phyloP scores from a whole-genome alignment of 2,329 filamentous ascomycete genomes.

The Fusarium sp. region DNA sequence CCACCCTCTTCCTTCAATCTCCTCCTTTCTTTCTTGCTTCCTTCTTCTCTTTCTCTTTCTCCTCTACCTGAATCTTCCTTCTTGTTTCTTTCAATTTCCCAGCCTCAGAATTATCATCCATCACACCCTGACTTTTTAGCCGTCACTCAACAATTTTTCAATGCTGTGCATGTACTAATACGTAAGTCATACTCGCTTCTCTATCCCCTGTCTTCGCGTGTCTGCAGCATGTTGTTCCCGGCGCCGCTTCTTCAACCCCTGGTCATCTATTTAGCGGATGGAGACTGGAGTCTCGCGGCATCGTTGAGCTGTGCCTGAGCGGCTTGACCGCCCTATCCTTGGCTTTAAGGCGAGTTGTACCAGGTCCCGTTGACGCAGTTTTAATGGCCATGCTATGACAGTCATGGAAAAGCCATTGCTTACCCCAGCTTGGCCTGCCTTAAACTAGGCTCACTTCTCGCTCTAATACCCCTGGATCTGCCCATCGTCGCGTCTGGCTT shows the following conservation, averaged over 20 bases:
- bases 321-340: conserved; percentile 41
- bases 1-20: conserved; percentile 17
- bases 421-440: conserved; percentile 32
- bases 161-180: conserved; percentile 36
- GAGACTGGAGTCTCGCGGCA: conserved; percentile 31
- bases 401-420: conserved; percentile 23
- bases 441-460: background rate
- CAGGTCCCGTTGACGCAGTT: conserved; percentile 11
- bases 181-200: conserved; percentile 36
- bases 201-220: conserved; percentile 40
- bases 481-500: conserved; percentile 39
- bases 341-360: conserved; percentile 15
- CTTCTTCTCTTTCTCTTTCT: no score
- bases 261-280: conserved; percentile 40
- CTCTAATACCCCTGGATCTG: conserved; percentile 42
- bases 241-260: conserved; percentile 31
- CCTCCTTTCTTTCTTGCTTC: conserved; percentile 2
- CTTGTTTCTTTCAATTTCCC: conserved; percentile 15
- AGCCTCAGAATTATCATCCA: conserved; percentile 24
- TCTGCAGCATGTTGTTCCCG: conserved; percentile 34
- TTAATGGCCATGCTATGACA: conserved; percentile 22
- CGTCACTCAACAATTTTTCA: conserved; percentile 29
- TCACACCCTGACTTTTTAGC: background rate
- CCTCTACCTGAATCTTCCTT: background rate
- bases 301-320: conserved; percentile 40